These are phyloP conservation scores for Myotisia sp. DNA, from an alignment of 2,329 filamentous ascomycete genomes.

Conservation along the genomic window DNA sequence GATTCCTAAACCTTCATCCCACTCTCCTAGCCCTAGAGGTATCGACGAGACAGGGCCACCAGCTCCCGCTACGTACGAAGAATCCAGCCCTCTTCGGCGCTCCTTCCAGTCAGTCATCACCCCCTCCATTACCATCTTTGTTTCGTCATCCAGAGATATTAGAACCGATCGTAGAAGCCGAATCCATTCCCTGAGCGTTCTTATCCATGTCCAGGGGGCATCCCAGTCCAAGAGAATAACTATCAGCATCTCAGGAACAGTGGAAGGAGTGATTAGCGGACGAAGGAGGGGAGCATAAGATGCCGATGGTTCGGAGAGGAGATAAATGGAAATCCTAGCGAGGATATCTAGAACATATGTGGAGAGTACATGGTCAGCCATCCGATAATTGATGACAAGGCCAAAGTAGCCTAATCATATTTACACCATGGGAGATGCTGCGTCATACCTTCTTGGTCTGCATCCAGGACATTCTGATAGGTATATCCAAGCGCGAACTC, in stretches of 20 bases:
- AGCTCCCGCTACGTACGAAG: slow-evolving; percentile 41
- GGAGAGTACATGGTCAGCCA: background rate
- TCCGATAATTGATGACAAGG: no score
- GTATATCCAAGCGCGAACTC: slow-evolving; percentile 88
- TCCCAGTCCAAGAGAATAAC: slow-evolving; percentile 93
- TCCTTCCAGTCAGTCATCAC: slow-evolving; percentile 69
- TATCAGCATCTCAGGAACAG: slow-evolving; percentile 72
- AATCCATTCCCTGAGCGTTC: slow-evolving; percentile 80
- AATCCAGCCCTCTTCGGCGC: slow-evolving; percentile 49
- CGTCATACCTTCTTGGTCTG: slow-evolving; percentile 69
- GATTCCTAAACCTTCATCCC: slow-evolving; percentile 77
- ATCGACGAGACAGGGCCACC: slow-evolving; percentile 53
- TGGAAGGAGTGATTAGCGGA: slow-evolving; percentile 69
- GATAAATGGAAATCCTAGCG: slow-evolving; percentile 75
- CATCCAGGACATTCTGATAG: slow-evolving; percentile 85
- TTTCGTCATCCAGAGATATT: slow-evolving; percentile 56
- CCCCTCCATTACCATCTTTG: slow-evolving; percentile 74
- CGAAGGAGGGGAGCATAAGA: slow-evolving; percentile 70
- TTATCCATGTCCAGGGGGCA: slow-evolving; percentile 82
- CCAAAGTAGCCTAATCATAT: no score
- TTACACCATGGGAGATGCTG: background rate
- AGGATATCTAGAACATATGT: slow-evolving; percentile 84
- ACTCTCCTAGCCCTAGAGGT: slow-evolving; percentile 76
- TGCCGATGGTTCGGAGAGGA: slow-evolving; percentile 70
- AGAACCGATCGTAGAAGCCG: slow-evolving; percentile 66